Evolutionary conservation across 2,329 filamentous ascomycete species (phyloP).

Genomic region (Epichloe brachyelytri): DNA sequence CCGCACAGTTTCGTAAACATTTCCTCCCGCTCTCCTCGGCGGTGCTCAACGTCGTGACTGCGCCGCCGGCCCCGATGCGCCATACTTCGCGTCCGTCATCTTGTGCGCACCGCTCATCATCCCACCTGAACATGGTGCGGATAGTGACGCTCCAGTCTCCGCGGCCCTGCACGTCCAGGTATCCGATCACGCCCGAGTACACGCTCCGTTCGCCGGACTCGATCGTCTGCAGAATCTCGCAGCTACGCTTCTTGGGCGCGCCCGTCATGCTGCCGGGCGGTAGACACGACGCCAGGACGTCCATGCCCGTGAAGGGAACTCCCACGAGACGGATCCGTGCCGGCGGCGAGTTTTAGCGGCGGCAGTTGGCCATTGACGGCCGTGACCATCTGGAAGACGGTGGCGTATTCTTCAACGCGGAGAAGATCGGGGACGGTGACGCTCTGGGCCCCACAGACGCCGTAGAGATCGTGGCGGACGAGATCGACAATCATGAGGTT

Average conservation of each 20-base stretch:
- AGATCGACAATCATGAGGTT: constrained; percentile 98
- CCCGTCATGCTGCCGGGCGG: constrained; percentile 95
- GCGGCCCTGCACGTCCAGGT: constrained; percentile 71
- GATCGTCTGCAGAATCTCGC: constrained; percentile 62
- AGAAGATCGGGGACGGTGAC: constrained; percentile 69
- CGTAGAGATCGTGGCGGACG: constrained; percentile 84
- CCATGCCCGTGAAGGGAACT: constrained; percentile 46
- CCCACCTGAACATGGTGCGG: constrained; percentile 63
- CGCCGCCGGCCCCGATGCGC: constrained; percentile 81
- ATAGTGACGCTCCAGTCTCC: constrained; percentile 92
- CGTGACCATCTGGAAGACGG: constrained; percentile 83
- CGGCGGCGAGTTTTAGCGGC: constrained; percentile 4
- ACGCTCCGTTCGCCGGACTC: constrained; percentile 57
- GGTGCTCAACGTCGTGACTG: constrained; percentile 75
- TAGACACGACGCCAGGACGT: constrained; percentile 63
- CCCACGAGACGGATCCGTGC: constrained; percentile 6
- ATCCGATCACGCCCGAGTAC: constrained; percentile 83
- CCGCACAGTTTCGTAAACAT: constrained; percentile 67
- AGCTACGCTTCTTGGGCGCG: constrained; percentile 85
- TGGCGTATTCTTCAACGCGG: constrained; percentile 80
- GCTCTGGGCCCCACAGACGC: constrained; percentile 62
- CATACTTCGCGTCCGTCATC: constrained; percentile 44
- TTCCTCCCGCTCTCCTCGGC: constrained; percentile 72
- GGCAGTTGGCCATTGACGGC: constrained; percentile 62
- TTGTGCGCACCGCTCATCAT: constrained; percentile 35